Evolutionary conservation across 2,329 filamentous ascomycete genomes (phyloP), one percentile per base, ranked within the genome.

Genomic region (Fusarium caatingaense): DNA sequence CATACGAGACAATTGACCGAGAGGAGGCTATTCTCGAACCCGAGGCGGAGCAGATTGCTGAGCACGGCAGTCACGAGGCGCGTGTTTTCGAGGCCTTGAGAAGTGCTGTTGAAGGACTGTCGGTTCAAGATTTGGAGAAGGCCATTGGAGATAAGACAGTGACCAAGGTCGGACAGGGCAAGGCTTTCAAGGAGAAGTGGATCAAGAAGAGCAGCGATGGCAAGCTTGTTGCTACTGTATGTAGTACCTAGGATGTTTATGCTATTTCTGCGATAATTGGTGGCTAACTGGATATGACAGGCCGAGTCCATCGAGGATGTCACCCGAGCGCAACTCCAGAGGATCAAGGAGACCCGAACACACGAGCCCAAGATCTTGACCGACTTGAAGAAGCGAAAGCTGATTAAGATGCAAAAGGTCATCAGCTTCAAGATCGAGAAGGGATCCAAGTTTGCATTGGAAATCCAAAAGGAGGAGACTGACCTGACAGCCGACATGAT

Each of bases 401-500:
- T 99, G 51, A 86, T 98, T 69, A 91, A 87, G 72, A 85, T 93
- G 77, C 89, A 93, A 74, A 98, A 98, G 84, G 88, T 93, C 62
- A 92, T 97, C 75, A 90, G 85, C 79, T 99, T 96, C 87, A 92
- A 88, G 73, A 89, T 97, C 64, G 84, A 84, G 64, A 98, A 98
- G 84, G 96, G 94, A 0, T 83, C 90, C 65, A 97, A 97, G 80
- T 99, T 94, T 78, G 93, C 94, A 45, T 88, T 92, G 50, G 92
- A 97, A 81, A 92, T 98, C 71, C 87, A 92, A 47, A 93, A 97
- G 81, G 94, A 98, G 83, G 93, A 97, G 82, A 98, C 96, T 45
- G 96, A 99, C 79, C 84, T 99, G 77, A 98, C 96, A 13, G 91
- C 90, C 55, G 96, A 99, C 61, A 97, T 99, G 92, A 85, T 99